Evolutionary conservation across 805 yeast species (phyloP), one percentile per base, ranked within the genome.

Genomic region (Candida fluviatilis): DNA sequence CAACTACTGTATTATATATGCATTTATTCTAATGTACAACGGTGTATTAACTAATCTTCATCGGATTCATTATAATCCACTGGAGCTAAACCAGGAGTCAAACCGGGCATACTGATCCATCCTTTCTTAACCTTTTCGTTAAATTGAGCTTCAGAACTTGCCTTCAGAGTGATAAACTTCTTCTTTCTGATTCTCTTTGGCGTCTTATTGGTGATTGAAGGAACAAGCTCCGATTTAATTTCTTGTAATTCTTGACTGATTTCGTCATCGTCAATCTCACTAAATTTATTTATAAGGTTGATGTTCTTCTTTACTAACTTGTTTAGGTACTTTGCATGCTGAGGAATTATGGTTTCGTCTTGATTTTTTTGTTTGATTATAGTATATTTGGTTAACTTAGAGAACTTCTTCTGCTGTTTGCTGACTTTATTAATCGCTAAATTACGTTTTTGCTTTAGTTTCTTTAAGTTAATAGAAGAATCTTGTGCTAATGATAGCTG

Each of bases 81-180:
- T 23, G 93, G 93, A 1, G 93, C 95, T 58, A 85, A 71, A 45
- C 95, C 95, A 1, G 93, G 95, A 0, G 95, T 85, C 39, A 85
- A 67, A 18, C 93, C 91, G 29, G 85, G 75, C 43, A 63, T 61
- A 3, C 75, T 58, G 45, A 72, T 58, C 26, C 55, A 49, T 15
- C 78, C 78, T 36, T 62, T 60, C 40, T 67, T 57, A 37, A 73
- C 56, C 51, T 69, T 71, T 21, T 62, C 57, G 35, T 66, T 58
- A 42, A 62, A 60, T 6, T 55, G 58, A 24, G 14, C 48, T 52
- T 25, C 15, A 18, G 12, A 6, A 21, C 25, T 15, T 14, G 18
- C 21, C 7, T 10, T 17, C 3, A 16, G 3, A 4, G 27, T 29
- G 7, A 35, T 3, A 6, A 33, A 33, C 34, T 53, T 55, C 41